Conservation (phyloP, 305 asterid genomes). For the Galium porrigens region DNA sequence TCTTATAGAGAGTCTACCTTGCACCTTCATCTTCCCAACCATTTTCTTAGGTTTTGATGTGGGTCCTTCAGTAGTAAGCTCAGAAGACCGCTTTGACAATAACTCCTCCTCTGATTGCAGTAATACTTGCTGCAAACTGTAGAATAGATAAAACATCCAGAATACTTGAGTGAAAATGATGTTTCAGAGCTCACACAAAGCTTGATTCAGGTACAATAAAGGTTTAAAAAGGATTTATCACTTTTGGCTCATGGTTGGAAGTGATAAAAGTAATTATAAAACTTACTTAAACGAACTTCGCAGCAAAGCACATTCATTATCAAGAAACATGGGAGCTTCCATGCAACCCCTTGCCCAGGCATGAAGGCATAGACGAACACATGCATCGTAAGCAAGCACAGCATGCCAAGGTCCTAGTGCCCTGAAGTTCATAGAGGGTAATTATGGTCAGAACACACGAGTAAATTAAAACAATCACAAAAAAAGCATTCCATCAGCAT, state of each 20-base stretch:
- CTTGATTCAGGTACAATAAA: too few relatives aligned
- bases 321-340: conserved; percentile 47
- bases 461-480: not conserved
- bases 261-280: not conserved
- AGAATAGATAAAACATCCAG: conserved; percentile 3
- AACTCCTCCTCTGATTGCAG: conserved; percentile 43
- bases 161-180: not conserved
- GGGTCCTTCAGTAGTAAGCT: conserved; percentile 26
- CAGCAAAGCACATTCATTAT: conserved; percentile 34
- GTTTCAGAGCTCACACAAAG: not conserved
- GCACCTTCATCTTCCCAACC: conserved; percentile 47
- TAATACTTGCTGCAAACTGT: conserved; percentile 38
- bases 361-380: conserved; percentile 45
- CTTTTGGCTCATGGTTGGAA: not conserved
- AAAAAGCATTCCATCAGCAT: conserved; percentile 4
- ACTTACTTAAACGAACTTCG: conserved; percentile 37
- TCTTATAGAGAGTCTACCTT: conserved; percentile 22
- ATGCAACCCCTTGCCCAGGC: conserved; percentile 48
- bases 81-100: conserved; percentile 32
- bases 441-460: conserved; percentile 8
- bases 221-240: too few relatives aligned
- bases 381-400: conserved; percentile 40
- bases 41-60: conserved; percentile 38
- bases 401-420: conserved; percentile 45
- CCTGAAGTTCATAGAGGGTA: conserved; percentile 20